A percentile compares a stretch with the other conserved stretches of the same genome.
Evolutionary conservation across 257 asterid species (phyloP).

Genomic region (Handroanthus guayacan): DNA sequence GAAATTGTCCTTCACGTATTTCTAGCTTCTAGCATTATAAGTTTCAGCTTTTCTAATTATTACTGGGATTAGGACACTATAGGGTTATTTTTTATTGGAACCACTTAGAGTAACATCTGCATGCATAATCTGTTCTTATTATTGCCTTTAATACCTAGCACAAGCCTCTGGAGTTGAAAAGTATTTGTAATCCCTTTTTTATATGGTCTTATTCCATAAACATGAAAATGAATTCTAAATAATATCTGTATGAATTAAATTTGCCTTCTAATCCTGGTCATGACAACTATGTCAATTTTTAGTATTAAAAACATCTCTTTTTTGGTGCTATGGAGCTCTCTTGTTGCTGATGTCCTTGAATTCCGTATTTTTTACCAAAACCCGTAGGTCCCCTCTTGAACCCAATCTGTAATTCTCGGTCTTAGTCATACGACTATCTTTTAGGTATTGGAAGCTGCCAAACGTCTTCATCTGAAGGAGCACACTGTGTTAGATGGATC

Average conservation of each 20-base stretch:
- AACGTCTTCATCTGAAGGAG: constrained; percentile 90
- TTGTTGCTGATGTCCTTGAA: neutral
- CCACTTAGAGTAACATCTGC: neutral
- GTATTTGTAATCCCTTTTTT: neutral
- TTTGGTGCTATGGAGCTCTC: neutral
- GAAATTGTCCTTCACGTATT: no score
- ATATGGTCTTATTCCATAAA: neutral
- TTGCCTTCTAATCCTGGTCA: constrained; percentile 15
- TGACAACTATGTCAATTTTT: constrained; percentile 8
- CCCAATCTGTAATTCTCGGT: neutral
- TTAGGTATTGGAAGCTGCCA: constrained; percentile 94
- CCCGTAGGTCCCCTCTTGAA: neutral
- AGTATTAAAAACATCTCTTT: neutral
- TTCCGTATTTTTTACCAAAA: neutral
- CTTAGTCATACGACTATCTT: constrained; percentile 1
- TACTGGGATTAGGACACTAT: neutral
- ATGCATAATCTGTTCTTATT: neutral
- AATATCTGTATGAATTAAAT: neutral
- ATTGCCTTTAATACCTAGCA: neutral
- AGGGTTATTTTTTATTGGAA: neutral
- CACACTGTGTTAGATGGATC: constrained; percentile 87
- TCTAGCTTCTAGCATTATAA: neutral
- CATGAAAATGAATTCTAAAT: neutral
- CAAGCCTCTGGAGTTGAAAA: neutral
- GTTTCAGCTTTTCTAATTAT: neutral